These are phyloP conservation scores for Chionographis japonica DNA, from an alignment of 106 monocot species.

Conservation along the genomic window DNA sequence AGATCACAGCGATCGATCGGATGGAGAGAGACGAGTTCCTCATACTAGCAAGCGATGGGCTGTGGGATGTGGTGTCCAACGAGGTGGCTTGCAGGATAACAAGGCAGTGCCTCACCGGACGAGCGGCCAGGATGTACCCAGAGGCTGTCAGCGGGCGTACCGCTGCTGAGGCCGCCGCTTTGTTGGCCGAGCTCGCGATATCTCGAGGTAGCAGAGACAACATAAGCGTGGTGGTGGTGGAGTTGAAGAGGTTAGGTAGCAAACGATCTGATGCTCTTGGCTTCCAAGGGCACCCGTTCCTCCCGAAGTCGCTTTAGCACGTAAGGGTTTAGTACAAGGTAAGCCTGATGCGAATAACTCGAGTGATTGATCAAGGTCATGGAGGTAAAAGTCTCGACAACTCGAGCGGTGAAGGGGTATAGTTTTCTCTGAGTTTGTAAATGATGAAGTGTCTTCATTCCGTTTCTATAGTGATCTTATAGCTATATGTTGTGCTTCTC, in stretches of 20 bases:
- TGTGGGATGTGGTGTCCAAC: constrained; percentile 63
- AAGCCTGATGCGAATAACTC: too few relatives aligned
- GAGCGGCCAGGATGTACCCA: constrained; percentile 10
- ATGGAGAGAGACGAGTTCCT: constrained; percentile 57
- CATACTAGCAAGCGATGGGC: constrained; percentile 56
- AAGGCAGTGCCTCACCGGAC: constrained; percentile 27
- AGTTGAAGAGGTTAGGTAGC: constrained; percentile 11
- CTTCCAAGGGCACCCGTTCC: too few relatives aligned
- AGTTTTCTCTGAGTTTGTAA: too few relatives aligned
- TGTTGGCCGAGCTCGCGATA: constrained; percentile 46
- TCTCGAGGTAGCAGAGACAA: constrained; percentile 57
- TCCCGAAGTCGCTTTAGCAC: too few relatives aligned
- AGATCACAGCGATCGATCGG: constrained; percentile 37
- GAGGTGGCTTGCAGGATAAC: constrained; percentile 42
- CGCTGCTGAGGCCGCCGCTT: constrained; percentile 25
- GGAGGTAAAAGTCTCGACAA: too few relatives aligned
- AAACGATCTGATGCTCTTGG: too few relatives aligned
- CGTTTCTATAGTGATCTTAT: too few relatives aligned
- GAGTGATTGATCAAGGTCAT: too few relatives aligned
- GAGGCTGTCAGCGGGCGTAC: constrained; percentile 7
- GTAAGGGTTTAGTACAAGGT: too few relatives aligned
- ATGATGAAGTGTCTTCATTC: too few relatives aligned
- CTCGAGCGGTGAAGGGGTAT: too few relatives aligned
- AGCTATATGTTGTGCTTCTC: too few relatives aligned
- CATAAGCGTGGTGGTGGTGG: constrained; percentile 46